Conservation (phyloP, 23 red algal genomes). For the Gracilaria caudata region DNA sequence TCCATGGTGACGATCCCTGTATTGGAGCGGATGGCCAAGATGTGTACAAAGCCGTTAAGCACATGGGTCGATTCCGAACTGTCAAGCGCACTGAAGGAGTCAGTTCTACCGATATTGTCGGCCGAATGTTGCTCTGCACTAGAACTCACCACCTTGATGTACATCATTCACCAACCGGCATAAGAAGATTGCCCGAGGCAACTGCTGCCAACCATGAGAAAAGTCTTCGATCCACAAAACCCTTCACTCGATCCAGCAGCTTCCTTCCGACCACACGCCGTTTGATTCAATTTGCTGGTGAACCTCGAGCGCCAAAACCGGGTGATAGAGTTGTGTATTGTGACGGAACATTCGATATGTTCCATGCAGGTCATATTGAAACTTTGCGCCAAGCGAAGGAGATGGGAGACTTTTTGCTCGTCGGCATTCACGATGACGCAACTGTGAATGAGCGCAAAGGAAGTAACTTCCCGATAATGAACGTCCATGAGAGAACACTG, state of each 20-base stretch:
- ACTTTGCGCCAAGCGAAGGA: conserved; percentile 67
- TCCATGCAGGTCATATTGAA: conserved; percentile 90
- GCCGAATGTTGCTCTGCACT: conserved; percentile 90
- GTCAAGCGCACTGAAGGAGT: conserved; percentile 96
- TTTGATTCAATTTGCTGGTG: conserved; percentile 90
- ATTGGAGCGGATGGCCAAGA: conserved; percentile 85
- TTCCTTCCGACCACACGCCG: conserved; percentile 95
- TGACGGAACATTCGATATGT: conserved; percentile 99
- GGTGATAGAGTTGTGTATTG: conserved; percentile 91
- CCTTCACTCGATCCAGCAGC: conserved; percentile 16
- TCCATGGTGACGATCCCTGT: conserved; percentile 98
- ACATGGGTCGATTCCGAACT: conserved; percentile 83
- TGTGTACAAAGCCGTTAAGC: conserved; percentile 92
- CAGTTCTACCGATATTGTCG: conserved; percentile 96
- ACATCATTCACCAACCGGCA: background rate
- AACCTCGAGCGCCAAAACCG: conserved; percentile 61
- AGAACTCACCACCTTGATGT: conserved; percentile 56
- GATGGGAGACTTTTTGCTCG: conserved; percentile 96
- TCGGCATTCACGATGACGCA: conserved; percentile 96
- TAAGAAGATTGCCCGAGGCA: background rate
- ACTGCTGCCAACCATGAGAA: background rate
- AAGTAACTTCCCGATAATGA: conserved; percentile 98
- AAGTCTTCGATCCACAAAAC: background rate
- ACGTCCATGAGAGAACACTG: conserved; percentile 94
- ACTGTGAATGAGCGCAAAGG: conserved; percentile 87